Evolutionary conservation across 495 filamentous ascomycete genomes (phyloP).

Genomic region (Talaromyces adpressus): DNA sequence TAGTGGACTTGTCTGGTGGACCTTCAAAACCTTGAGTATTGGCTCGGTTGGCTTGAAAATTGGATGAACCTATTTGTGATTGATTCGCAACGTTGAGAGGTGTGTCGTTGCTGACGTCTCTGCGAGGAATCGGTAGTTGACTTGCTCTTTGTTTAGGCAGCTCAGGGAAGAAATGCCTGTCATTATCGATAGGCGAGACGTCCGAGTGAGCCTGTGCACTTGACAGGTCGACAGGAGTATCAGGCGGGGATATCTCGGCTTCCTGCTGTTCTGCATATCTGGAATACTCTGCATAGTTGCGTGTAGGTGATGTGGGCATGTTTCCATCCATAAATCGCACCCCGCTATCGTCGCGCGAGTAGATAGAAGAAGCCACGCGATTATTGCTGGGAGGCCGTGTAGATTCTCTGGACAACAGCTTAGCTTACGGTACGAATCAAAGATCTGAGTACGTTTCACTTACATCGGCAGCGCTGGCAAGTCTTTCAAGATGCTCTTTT

Average conservation of each 20-base stretch:
- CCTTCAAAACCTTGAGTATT: background rate
- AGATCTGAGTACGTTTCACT: constrained; percentile 10
- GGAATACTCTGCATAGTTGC: constrained; percentile 3
- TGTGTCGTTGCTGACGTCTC: background rate
- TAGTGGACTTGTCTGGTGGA: background rate
- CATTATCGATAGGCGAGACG: constrained; percentile 41
- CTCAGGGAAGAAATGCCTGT: constrained; percentile 9
- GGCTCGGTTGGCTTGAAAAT: background rate
- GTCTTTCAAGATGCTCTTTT: constrained; percentile 18
- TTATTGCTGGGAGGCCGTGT: constrained; percentile 4
- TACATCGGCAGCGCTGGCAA: constrained; percentile 38
- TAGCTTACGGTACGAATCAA: background rate
- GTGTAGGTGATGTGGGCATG: background rate
- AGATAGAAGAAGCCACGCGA: constrained; percentile 20
- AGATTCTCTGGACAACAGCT: background rate
- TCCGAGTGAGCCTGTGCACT: constrained; percentile 21
- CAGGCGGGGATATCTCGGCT: constrained; percentile 40
- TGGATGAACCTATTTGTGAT: background rate
- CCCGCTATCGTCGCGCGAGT: constrained; percentile 17
- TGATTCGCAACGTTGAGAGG: background rate
- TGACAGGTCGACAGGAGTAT: constrained; percentile 23
- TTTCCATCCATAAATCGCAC: constrained; percentile 12
- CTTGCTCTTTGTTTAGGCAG: constrained; percentile 5
- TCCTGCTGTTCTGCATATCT: background rate
- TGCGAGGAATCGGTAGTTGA: constrained; percentile 9